Base-by-base conservation (phyloP, 768 basidiomycete species). In the Chalciporus sphaerocephalus region DNA sequence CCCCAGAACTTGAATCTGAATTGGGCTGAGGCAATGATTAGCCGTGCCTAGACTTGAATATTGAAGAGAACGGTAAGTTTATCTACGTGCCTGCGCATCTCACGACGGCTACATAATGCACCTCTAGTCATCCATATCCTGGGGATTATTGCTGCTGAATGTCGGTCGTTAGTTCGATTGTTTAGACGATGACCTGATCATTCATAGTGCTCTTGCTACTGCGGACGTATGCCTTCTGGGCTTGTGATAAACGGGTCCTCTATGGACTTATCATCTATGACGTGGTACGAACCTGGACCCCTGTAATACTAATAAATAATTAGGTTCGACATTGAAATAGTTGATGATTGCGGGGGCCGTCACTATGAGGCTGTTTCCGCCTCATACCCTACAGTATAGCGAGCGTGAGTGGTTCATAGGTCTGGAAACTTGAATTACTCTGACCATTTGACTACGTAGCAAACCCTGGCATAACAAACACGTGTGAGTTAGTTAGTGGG, bases 141-240 rank as follows among this genome's bases (percentile, higher is more conserved):
- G 23, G n/a, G 44, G 18, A 48, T 48, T n/a, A 24, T 39, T 20
- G 47, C 47, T 23, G 32, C 47, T 7, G 47, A 48, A 24, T 20
- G 47, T 47, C 11, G 25, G 27, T 5, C 4, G 5, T 32, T 28
- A 30, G 30, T 18, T 46, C 15, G 12, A 25, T 11, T 17, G 2
- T 15, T 24, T 38, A 13, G 23, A 4, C 23, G n/a, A 17, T 28
- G 13, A 15, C 13, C 22, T 34, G 24, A 28, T 18, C 33, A n/a
- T n/a, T 23, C 6, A 16, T 15, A 16, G 21, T 18, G 9, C 30
- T 32, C n/a, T n/a, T 32, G 13, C 15, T 32, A 3, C 30, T 32
- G n/a, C 30, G 30, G 15, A 32, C 30, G 30, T 32, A 32, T n/a
- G 30, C 30, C n/a, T 32, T 32, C 30, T 32, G 30, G 30, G 30